phyloP scores from a whole-genome alignment of 345 rosid species.

The Angophora floribunda region DNA sequence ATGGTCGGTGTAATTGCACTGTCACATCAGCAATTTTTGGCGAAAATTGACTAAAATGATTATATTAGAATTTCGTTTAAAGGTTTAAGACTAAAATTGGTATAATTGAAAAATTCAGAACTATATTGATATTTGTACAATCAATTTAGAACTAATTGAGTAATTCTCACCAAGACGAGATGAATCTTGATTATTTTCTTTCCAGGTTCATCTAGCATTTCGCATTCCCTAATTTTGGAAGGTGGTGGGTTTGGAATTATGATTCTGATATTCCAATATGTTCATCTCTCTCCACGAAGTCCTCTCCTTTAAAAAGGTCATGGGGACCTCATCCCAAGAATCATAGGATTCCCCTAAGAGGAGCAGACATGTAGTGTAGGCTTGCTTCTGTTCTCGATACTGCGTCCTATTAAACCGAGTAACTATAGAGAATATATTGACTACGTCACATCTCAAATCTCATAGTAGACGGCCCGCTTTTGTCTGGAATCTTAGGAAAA shows the following conservation, averaged over 20 bases:
- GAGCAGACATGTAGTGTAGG: background rate
- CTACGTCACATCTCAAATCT: background rate
- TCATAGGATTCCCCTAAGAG: background rate
- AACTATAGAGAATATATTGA: background rate
- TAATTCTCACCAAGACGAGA: background rate
- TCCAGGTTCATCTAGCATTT: background rate
- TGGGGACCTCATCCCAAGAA: background rate
- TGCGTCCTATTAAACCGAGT: background rate
- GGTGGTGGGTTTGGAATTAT: background rate
- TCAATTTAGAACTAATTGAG: fast-evolving
- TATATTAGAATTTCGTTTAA: too few species aligned
- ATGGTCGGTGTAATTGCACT: background rate
- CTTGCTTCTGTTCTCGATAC: background rate
- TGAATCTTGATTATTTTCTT: background rate
- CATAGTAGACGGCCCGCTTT: background rate
- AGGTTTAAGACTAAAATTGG: too few species aligned
- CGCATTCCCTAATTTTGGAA: background rate
- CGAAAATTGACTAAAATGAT: background rate
- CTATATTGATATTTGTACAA: background rate
- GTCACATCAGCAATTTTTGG: fast-evolving
- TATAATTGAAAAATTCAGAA: background rate
- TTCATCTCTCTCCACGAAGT: background rate
- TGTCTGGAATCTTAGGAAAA: background rate
- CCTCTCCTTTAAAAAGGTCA: background rate
- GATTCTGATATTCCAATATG: background rate